Percentiles rank a stretch among this genome's conserved stretches.
Evolutionary conservation across 2,329 filamentous ascomycete genomes (phyloP).

Genomic region (Aspergillus sp.): DNA sequence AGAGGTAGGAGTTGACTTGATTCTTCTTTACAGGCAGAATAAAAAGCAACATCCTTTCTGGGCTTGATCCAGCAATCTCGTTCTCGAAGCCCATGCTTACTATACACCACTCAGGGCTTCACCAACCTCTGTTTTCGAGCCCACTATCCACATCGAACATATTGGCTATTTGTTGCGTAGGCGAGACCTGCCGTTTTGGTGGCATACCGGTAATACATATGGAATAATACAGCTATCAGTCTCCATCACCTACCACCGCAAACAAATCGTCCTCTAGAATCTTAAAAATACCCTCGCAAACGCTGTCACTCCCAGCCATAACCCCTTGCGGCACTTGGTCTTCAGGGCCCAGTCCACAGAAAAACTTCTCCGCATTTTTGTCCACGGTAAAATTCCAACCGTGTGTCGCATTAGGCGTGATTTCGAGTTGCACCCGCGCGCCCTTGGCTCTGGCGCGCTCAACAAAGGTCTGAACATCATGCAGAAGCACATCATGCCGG

Average conservation of each 20-base stretch:
- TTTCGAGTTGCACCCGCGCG: not conserved
- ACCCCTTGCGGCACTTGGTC: not conserved
- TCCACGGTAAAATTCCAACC: not conserved
- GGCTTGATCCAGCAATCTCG: not conserved
- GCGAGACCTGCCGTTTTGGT: not conserved
- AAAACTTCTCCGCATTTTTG: not conserved
- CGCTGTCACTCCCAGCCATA: not conserved
- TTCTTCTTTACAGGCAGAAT: too few species aligned
- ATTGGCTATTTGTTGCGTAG: not conserved
- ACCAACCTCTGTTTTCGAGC: too few species aligned
- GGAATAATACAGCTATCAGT: not conserved
- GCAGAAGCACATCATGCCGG: not conserved
- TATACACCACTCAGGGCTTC: not conserved
- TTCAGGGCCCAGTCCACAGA: not conserved
- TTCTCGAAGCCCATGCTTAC: not conserved
- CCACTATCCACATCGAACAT: not conserved
- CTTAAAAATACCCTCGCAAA: not conserved
- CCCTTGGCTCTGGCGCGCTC: not conserved
- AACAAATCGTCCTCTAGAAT: not conserved
- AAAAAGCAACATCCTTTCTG: too few species aligned
- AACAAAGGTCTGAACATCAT: constrained; percentile 1
- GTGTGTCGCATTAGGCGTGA: not conserved
- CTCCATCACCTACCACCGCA: not conserved
- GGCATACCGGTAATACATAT: not conserved
- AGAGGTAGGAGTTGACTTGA: too few species aligned